A percentile compares a stretch with the other conserved stretches of the same genome.
These are phyloP conservation scores for Aspergillus avenaceus DNA, from an alignment of 495 filamentous ascomycete genomes.

Conservation along the genomic window DNA sequence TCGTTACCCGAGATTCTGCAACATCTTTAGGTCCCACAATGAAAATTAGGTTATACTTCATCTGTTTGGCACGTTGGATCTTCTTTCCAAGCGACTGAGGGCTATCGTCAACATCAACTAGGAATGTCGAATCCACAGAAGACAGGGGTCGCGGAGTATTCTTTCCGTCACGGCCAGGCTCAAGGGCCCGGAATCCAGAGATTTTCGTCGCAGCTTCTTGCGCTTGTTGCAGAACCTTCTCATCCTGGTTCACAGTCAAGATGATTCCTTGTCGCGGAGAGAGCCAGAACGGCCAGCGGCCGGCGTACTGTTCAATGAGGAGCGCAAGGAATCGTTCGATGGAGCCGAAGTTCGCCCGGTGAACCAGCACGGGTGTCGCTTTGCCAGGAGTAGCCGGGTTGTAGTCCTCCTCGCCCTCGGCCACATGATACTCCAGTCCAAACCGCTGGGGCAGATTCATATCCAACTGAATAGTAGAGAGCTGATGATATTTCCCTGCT, in stretches of 20 bases:
- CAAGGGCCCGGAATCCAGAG: constrained; percentile 29
- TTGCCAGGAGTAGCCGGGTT: constrained; percentile 63
- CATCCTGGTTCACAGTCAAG: constrained; percentile 66
- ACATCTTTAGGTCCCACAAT: constrained; percentile 63
- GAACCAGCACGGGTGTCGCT: constrained; percentile 78
- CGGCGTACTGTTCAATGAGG: constrained; percentile 78
- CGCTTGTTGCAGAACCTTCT: constrained; percentile 56
- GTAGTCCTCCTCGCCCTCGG: constrained; percentile 55
- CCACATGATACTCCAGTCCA: constrained; percentile 62
- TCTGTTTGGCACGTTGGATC: constrained; percentile 64
- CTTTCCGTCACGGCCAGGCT: constrained; percentile 13
- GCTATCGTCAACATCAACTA: constrained; percentile 69
- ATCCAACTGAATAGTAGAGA: constrained; percentile 89
- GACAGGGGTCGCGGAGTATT: constrained; percentile 29
- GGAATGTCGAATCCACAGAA: constrained; percentile 48
- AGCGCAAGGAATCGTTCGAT: constrained; percentile 85
- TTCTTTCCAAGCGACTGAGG: constrained; percentile 61
- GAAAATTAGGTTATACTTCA: constrained; percentile 70
- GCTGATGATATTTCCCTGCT: constrained; percentile 85
- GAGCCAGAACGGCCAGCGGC: constrained; percentile 88
- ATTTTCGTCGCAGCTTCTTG: constrained; percentile 36
- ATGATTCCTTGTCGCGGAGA: constrained; percentile 79
- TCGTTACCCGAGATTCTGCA: constrained; percentile 36
- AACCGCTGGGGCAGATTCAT: constrained; percentile 90
- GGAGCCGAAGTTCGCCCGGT: constrained; percentile 83